Base-by-base conservation (phyloP, 768 basidiomycete species). In the Amanita inopinata region DNA sequence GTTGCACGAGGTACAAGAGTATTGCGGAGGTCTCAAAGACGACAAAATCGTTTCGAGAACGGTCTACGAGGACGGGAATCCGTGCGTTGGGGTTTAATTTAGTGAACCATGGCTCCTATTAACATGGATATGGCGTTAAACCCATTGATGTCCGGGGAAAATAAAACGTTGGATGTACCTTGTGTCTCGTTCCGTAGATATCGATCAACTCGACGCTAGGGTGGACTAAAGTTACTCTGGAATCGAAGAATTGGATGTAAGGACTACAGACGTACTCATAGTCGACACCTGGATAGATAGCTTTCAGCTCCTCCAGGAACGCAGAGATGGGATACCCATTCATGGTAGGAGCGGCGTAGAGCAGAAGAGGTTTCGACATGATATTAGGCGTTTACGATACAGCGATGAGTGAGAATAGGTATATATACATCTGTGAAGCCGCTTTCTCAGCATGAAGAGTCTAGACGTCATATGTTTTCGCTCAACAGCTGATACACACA, bases 11-110 rank as follows among this genome's bases (percentile, higher is more conserved):
- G 56, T 86, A 93, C 14, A 90, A 60, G 39, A 91, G 61, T 46
- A 94, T 90, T 7, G 89, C 87, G 1, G 81, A 76, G 4, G 76
- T 79, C 56, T 90, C 87, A 50, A 88, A 88, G 30, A 87, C 74
- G 5, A 50, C 50, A 53, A 87, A 87, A 51, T 79, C 62, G 49
- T 75, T 65, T 48, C 76, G 72, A 15, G 67, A 62, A 42, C 68
- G 71, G 56, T 88, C 82, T 24, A 77, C 64, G 27, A 88, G 61
- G 20, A 71, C 69, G 3, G 85, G 83, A 41, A 88, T 86, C 34
- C 83, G 58, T 25, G 80, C 80, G 48, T 82, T 85, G 5, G 80
- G 83, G 56, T 84, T 85, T 49, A 81, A 53, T 30, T 75, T 68
- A 48, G 90, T 69, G 62, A 81, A 91, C 82, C 82, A 88, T 0